phyloP scores from a whole-genome alignment of 176 grass and related monocot genomes.

The Rhipidocladum racemiflorum region DNA sequence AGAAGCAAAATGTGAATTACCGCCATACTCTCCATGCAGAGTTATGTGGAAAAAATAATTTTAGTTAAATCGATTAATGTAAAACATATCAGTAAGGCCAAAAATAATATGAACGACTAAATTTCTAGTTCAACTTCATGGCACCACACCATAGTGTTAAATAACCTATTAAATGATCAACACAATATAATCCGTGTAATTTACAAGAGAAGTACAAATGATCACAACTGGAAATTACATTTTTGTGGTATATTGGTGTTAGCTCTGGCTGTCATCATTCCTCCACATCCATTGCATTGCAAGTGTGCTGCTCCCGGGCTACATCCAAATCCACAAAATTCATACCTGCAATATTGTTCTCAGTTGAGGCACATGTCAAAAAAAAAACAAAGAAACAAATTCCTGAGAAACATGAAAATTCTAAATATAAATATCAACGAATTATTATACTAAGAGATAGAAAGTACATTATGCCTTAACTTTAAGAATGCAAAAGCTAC shows the following conservation, averaged over 20 bases:
- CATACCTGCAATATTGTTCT: conserved; percentile 52
- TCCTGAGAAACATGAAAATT: background rate
- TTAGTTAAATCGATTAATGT: conserved; percentile 6
- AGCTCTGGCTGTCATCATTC: conserved; percentile 76
- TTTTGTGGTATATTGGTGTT: conserved; percentile 61
- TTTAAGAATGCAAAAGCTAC: background rate
- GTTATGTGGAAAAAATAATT: conserved; percentile 4
- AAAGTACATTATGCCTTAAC: background rate
- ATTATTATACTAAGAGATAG: background rate
- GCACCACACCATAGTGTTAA: background rate
- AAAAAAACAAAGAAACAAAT: background rate
- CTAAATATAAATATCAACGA: conserved; percentile 10
- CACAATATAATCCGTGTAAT: background rate
- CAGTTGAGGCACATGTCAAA: conserved; percentile 24
- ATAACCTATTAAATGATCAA: background rate
- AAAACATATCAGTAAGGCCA: conserved; percentile 6
- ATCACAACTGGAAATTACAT: conserved; percentile 49
- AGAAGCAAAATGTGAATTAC: background rate
- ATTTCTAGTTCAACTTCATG: background rate
- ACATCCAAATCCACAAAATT: conserved; percentile 90
- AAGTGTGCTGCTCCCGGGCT: conserved; percentile 59
- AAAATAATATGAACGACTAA: background rate
- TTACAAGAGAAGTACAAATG: background rate
- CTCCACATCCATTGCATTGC: conserved; percentile 72
- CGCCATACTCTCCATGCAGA: background rate